These are phyloP conservation scores for Linum usitatissimum DNA, from an alignment of 345 rosid species.

Conservation along the genomic window DNA sequence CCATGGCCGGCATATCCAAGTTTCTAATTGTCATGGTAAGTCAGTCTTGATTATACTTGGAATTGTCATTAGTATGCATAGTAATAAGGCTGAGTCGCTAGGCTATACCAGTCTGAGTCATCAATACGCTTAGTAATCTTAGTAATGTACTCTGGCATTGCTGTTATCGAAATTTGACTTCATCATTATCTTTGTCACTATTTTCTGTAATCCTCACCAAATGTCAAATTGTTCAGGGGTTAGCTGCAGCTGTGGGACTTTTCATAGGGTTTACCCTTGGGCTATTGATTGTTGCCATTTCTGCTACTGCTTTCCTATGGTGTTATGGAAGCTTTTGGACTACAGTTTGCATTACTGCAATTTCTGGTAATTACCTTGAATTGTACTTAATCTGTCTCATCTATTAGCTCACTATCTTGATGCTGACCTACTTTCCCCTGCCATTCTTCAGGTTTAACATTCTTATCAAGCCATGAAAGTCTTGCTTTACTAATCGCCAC, in stretches of 20 bases:
- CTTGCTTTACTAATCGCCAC: constrained; percentile 55
- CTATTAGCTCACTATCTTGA: constrained; percentile 2
- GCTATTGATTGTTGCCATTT: constrained; percentile 45
- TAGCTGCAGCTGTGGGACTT: constrained; percentile 47
- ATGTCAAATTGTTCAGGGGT: constrained; percentile 34
- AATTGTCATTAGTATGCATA: neutral
- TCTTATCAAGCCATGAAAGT: constrained; percentile 55
- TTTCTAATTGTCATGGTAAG: constrained; percentile 71
- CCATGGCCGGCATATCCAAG: constrained; percentile 67
- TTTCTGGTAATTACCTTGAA: constrained; percentile 52
- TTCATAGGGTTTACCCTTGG: constrained; percentile 60
- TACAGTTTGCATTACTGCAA: constrained; percentile 44
- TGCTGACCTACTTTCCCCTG: constrained; percentile 10
- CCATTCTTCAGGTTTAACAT: constrained; percentile 53
- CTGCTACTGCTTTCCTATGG: constrained; percentile 62
- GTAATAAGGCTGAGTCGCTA: neutral
- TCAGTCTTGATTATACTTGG: neutral
- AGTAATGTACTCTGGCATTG: neutral
- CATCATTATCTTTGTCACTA: constrained; percentile 1
- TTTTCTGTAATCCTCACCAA: constrained; percentile 7
- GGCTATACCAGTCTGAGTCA: neutral
- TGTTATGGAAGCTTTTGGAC: constrained; percentile 94
- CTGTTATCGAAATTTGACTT: constrained; percentile 3
- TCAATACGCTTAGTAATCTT: neutral
- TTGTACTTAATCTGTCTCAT: constrained; percentile 4